Evolutionary conservation across 306 rosid species (phyloP).

Genomic region (Sicyos baderoa): DNA sequence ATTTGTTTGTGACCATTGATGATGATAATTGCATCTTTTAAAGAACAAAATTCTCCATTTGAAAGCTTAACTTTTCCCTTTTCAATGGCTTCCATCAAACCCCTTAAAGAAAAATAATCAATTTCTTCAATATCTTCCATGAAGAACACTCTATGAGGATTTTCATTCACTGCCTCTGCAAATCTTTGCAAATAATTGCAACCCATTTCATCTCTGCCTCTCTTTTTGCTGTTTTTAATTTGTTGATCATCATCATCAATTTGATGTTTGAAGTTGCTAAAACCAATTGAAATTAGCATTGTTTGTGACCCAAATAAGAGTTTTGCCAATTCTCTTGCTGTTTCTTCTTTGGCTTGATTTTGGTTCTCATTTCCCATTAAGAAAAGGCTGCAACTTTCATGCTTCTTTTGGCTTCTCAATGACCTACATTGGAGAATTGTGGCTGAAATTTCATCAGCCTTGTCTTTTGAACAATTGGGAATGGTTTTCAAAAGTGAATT

Average conservation of each 20-base stretch:
- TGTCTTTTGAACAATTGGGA: slow-evolving; percentile 37
- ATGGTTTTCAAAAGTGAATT: slow-evolving; percentile 37
- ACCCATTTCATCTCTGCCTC: slow-evolving; percentile 45
- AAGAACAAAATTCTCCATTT: slow-evolving; percentile 45
- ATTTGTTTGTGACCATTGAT: slow-evolving; percentile 40
- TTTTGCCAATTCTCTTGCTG: slow-evolving; percentile 66
- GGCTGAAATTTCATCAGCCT: slow-evolving; percentile 43
- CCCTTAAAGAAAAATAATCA: slow-evolving; percentile 50
- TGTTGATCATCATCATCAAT: slow-evolving; percentile 17
- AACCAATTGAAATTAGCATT: slow-evolving; percentile 37
- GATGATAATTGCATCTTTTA: slow-evolving; percentile 68
- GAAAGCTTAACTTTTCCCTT: slow-evolving; percentile 47
- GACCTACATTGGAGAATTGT: slow-evolving; percentile 61
- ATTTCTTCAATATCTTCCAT: slow-evolving; percentile 61
- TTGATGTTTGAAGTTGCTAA: slow-evolving; percentile 36
- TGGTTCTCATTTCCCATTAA: slow-evolving; percentile 42
- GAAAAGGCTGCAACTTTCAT: slow-evolving; percentile 58
- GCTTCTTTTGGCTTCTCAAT: slow-evolving; percentile 15
- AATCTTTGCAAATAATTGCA: slow-evolving; percentile 47
- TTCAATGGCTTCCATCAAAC: slow-evolving; percentile 49
- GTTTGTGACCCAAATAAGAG: slow-evolving; percentile 58
- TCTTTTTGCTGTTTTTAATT: slow-evolving; percentile 30
- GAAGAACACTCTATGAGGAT: slow-evolving; percentile 72
- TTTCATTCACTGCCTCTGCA: slow-evolving; percentile 70
- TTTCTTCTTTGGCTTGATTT: slow-evolving; percentile 45